Evolutionary conservation across 352 stramenopile genomes (phyloP).

Genomic region (Bremia lactucae): DNA sequence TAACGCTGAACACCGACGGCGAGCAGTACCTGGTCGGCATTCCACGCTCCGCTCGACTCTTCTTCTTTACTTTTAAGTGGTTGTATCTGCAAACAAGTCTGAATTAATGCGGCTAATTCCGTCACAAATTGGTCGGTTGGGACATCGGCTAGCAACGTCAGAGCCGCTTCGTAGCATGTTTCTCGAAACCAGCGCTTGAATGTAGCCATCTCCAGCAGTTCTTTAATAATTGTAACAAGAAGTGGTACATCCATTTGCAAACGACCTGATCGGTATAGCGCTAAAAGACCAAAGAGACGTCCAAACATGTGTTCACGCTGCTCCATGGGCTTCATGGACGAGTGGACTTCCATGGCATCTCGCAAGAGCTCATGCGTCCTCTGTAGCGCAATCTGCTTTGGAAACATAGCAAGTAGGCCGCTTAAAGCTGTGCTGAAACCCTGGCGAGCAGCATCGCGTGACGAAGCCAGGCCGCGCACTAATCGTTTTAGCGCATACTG

Average conservation of each 20-base stretch:
- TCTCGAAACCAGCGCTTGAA: constrained; percentile 86
- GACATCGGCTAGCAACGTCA: constrained; percentile 49
- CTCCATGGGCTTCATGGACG: constrained; percentile 86
- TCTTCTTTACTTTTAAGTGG: constrained; percentile 21
- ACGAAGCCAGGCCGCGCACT: constrained; percentile 83
- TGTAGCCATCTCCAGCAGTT: constrained; percentile 67
- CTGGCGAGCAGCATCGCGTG: constrained; percentile 79
- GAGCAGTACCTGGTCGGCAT: constrained; percentile 72
- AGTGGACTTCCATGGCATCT: constrained; percentile 70
- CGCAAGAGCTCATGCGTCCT: constrained; percentile 49
- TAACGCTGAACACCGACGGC: constrained; percentile 67
- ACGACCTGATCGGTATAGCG: constrained; percentile 65
- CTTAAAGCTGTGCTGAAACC: constrained; percentile 83
- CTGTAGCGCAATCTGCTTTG: constrained; percentile 24
- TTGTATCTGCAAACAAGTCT: constrained; percentile 22
- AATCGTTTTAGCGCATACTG: constrained; percentile 88
- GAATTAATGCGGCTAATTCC: constrained; percentile 16
- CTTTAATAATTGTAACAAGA: constrained; percentile 47
- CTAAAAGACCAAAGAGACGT: constrained; percentile 79
- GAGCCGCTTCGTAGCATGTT: constrained; percentile 54
- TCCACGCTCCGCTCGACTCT: constrained; percentile 35
- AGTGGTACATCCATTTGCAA: constrained; percentile 32
- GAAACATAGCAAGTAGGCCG: constrained; percentile 50
- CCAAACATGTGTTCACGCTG: constrained; percentile 89
- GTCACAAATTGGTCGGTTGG: constrained; percentile 35